Evolutionary conservation across 441 rosid species (phyloP).

Genomic region (Adansonia gregorii): DNA sequence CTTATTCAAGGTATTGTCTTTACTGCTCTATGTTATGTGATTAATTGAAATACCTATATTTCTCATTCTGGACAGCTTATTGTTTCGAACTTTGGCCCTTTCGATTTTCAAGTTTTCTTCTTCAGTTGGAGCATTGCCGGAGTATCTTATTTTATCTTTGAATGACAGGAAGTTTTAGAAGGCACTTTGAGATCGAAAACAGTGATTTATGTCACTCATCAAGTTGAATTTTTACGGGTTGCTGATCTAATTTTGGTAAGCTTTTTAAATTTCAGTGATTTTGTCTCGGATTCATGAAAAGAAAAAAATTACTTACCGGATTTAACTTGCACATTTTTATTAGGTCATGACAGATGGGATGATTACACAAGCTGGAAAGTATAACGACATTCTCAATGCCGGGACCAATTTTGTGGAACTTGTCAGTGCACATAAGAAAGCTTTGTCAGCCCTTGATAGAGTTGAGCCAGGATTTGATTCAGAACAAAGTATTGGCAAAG

Average conservation of each 20-base stretch:
- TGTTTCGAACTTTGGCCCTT: neutral
- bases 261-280: neutral
- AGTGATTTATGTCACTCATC: conserved; percentile 54
- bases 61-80: neutral
- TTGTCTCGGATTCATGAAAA: neutral
- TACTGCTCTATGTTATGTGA: neutral
- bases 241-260: conserved; percentile 54
- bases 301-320: neutral
- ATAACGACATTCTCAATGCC: conserved; percentile 50
- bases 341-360: conserved; percentile 73
- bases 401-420: conserved; percentile 68
- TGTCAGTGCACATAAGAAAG: conserved; percentile 66
- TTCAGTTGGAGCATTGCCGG: neutral
- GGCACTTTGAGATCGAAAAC: conserved; percentile 41
- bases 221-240: conserved; percentile 55
- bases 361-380: conserved; percentile 66
- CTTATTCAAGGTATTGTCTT: conserved; percentile 44
- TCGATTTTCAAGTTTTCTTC: neutral
- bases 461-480: conserved; percentile 40
- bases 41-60: neutral
- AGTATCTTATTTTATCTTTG: conserved; percentile 11
- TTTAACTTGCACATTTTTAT: conserved; percentile 10
- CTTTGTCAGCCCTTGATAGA: conserved; percentile 59
- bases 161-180: conserved; percentile 43
- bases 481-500: conserved; percentile 35